Base-by-base conservation (phyloP, 2,329 filamentous ascomycete genomes). In the Colletotrichum shisoi region DNA sequence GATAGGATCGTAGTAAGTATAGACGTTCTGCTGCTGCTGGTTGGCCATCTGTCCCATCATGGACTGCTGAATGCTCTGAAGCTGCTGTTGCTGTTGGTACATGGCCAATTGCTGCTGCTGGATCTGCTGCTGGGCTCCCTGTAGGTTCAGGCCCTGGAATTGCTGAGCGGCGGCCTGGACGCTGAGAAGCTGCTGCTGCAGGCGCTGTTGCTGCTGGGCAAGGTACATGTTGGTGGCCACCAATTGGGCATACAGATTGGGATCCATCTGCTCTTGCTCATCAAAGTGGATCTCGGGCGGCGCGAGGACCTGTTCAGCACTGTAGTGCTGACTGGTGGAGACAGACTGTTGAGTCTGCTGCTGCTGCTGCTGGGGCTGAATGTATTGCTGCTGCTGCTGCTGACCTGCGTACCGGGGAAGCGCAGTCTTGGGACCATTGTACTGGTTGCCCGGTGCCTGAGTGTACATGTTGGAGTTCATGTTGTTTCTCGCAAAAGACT, bases 221-320 rank as follows among this genome's bases (percentile, higher is more conserved):
- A 99, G 85, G 75, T 96, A 96, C 76, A 95, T 82, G 78, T 97
- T 97, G 74, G 93, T 96, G 64, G 93, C 91, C 74, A 97, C 87
- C 70, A 98, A 84, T 79, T 97, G 93, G 60, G 93, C 92, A 72
- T 97, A 95, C 60, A 96, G 79, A 69, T 87, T 90, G 59, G 94
- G 93, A 74, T 98, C 95, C 81, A 96, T 91, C 72, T 89, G 85
- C 69, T 91, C 86, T 73, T 89, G 85, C 70, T 89, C 87, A 67
- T 89, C 86, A 59, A 95, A 85, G 73, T 92, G 86, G 69, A 97
- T 84, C 74, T 91, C 87, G 4, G 94, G 94, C 69, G 94, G 94
- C 9, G 92, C 91, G 68, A 96, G 82, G 68, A 95, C 90, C 79
- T 97, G 93, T 75, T 97, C 94, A 77, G 85, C 96, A 13, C 63